Evolutionary conservation across 495 filamentous ascomycete species (phyloP).

Genomic region (Beverwykella pulmonaria): DNA sequence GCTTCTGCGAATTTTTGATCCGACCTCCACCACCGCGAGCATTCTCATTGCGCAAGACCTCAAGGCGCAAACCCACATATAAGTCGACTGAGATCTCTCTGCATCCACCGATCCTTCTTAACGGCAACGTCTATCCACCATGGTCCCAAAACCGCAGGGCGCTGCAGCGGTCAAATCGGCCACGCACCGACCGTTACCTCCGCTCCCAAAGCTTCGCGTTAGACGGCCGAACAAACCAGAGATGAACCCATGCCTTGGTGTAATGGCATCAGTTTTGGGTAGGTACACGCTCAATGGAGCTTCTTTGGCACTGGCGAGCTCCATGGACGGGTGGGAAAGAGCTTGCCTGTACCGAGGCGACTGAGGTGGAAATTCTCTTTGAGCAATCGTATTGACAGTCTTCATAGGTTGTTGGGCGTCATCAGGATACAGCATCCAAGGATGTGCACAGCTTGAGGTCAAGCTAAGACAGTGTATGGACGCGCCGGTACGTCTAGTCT

Average conservation of each 20-base stretch:
- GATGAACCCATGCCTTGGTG: conserved; percentile 74
- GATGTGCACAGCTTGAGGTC: conserved; percentile 79
- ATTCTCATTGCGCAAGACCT: no score
- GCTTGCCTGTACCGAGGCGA: background rate
- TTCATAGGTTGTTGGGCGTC: conserved; percentile 90
- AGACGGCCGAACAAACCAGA: conserved; percentile 75
- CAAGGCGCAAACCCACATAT: no score
- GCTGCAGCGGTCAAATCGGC: conserved; percentile 34
- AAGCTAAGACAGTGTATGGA: conserved; percentile 94
- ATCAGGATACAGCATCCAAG: conserved; percentile 69
- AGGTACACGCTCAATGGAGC: conserved; percentile 45
- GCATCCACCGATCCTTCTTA: no score
- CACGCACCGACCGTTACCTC: conserved; percentile 73
- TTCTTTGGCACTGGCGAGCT: background rate
- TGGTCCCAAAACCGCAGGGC: conserved; percentile 53
- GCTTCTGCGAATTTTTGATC: conserved; percentile 3
- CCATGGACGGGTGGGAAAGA: background rate
- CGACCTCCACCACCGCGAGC: background rate
- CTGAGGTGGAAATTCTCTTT: background rate
- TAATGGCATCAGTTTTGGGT: conserved; percentile 94
- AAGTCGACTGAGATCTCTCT: no score
- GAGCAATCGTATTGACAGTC: background rate
- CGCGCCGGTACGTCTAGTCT: conserved; percentile 59
- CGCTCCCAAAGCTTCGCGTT: conserved; percentile 80
- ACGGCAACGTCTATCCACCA: conserved; percentile 32